Evolutionary conservation across 176 grass and related monocot species (phyloP), one percentile per base, ranked within the genome.

Genomic region (Musa acuminata): DNA sequence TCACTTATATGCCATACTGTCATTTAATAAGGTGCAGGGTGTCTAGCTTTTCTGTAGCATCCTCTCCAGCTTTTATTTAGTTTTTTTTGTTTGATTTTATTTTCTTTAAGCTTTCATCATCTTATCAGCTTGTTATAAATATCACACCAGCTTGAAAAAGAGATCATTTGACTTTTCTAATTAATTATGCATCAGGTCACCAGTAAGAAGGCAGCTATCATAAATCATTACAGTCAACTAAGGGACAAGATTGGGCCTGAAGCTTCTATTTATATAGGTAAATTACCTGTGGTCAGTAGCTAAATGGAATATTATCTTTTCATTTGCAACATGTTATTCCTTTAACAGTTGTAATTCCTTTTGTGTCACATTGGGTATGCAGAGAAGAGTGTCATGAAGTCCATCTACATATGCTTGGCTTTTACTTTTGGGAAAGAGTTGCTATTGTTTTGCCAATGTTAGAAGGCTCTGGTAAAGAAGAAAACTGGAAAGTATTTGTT

Each of bases 151-250:
- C 12, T 16, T 51, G 35, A 20, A 51, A 52, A 52, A 48, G 71
- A 69, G 23, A 66, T 64, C 16, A 27, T 55, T 73, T 58, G 0
- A 51, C 53, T 75, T 77, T 65, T 81, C 51, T 57, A 51, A 67
- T 29, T 57, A 51, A 67, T 29, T 84, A 71, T 84, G 79, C 76
- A 19, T 51, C 79, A 98, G 90, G 94, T 98, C 72, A 98, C 90
- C 53, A 93, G 94, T 87, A 98, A 98, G 83, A 98, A 98, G 69
- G 88, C 94, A 43, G 87, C 94, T 72, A 89, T 91, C 51, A 89
- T 98, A 71, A 87, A 98, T 43, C 88, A 91, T 51, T 89, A 87
- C 70, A 85, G 69, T 77, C 87, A 89, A 85, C 84, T 98, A 85
- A 98, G 79, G 77, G 88, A 91, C 72, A 98, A 93, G 57, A 74